Base-by-base conservation (phyloP, 768 basidiomycete species). In the Epithele typhae region DNA sequence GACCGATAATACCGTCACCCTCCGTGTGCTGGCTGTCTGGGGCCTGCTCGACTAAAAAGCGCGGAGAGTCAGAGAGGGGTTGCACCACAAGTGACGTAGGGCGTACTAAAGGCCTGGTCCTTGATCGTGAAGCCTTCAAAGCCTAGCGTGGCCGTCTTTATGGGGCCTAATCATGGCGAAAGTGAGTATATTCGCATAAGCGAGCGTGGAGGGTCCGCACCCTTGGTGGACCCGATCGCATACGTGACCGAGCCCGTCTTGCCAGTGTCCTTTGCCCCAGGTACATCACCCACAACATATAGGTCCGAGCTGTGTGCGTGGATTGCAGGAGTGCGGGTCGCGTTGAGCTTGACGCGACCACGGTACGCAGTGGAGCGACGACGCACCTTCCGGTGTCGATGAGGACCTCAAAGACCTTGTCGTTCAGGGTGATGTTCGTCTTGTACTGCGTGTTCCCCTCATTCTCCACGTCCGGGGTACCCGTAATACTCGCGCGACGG, bases 341-440 rank as follows among this genome's bases (percentile, higher is more conserved):
- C n/a, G n/a, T n/a, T n/a, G n/a, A n/a, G n/a, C n/a, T n/a, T n/a
- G n/a, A n/a, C n/a, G n/a, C n/a, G n/a, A n/a, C n/a, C n/a, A n/a
- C n/a, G n/a, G n/a, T n/a, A n/a, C n/a, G n/a, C n/a, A n/a, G n/a
- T n/a, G n/a, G 27, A 7, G 25, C 37, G 12, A 23, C 17, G 7
- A 49, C 58, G 33, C 45, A 64, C 62, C 62, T 65, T 40, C 64
- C 64, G 1, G 64, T 65, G 41, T 66, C 64, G 32, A 64, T 52
- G 21, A 61, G 53, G 24, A 61, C 61, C 8, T 48, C 39, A 46
- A 62, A 52, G 17, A 39, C 48, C 37, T 52, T 41, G 27, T 55
- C 63, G 40, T 54, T 54, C 27, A 65, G 46, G 21, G 60, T 60
- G 43, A 66, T 45, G 42, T 64, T 61, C n/a, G 58, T 53, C 40